These are phyloP conservation scores for Oropetium thomaeum DNA, from an alignment of 176 grass and related monocot species.

Conservation along the genomic window DNA sequence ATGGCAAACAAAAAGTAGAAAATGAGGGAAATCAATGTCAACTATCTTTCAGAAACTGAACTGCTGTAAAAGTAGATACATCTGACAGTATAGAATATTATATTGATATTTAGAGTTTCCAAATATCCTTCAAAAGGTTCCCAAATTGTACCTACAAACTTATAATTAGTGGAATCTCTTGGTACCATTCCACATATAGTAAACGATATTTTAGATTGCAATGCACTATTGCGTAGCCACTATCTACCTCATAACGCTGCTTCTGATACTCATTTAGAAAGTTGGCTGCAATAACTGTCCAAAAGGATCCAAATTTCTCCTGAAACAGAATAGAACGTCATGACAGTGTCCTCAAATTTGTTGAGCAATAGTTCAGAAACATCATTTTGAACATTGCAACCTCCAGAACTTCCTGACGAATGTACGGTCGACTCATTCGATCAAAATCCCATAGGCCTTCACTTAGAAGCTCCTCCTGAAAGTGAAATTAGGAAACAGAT, in stretches of 20 bases:
- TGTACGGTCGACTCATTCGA: conserved; percentile 86
- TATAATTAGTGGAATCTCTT: too few relatives aligned
- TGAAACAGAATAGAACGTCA: conserved; percentile 39
- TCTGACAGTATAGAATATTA: conserved; percentile 11
- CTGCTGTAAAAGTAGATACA: neutral
- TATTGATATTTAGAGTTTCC: neutral
- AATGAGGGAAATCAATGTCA: neutral
- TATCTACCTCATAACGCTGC: conserved; percentile 76
- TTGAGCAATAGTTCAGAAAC: neutral
- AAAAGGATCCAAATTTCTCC: conserved; percentile 84
- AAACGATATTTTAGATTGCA: neutral
- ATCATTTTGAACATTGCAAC: conserved; percentile 37
- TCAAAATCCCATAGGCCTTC: conserved; percentile 97
- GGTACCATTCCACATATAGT: too few relatives aligned
- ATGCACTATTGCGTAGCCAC: neutral
- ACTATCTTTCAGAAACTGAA: too few relatives aligned
- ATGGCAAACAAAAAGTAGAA: conserved; percentile 16
- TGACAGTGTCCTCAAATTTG: conserved; percentile 19
- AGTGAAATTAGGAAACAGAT: conserved; percentile 35
- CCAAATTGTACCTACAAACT: too few relatives aligned
- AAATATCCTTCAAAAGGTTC: too few relatives aligned
- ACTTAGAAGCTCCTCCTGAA: conserved; percentile 84
- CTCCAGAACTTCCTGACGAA: conserved; percentile 72
- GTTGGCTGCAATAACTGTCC: conserved; percentile 68
- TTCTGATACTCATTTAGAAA: conserved; percentile 92